Base-by-base conservation (phyloP, 345 rosid species). In the Luvunga scandens region DNA sequence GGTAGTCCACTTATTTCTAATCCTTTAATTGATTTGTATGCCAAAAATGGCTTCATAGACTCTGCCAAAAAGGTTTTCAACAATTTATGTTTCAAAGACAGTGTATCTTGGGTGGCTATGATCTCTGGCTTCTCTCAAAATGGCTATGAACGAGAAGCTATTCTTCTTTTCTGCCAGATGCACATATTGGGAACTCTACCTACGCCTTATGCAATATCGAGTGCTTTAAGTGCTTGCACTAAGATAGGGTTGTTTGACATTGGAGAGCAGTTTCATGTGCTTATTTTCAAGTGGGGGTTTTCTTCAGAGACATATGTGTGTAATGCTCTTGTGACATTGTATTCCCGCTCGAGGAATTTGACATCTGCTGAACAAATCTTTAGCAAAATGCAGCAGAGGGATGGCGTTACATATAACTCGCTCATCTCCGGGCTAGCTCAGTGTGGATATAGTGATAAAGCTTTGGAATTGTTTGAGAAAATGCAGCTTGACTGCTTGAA, bases 391-490 rank as follows among this genome's bases (percentile, higher is more conserved):
- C 80, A 78, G 69, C 65, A 61, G 27, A 86, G 91, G 73, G 98
- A 95, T 81, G 86, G 82, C 36, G 95, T 92, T 81, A 88, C 98
- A 16, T 95, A 90, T 72, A 95, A 95, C 79, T 89, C 98, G 2
- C 87, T 93, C n/a, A 91, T 95, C 84, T 91, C 95, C 9, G 98
- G 95, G 69, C 89, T 95, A 27, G 87, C 89, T 77, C 97, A 93
- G 81, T 81, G 78, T 63, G 89, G 97, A 69, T 85, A 82, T 60
- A 81, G 90, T 38, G 82, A 83, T 72, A 87, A 81, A 80, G 97
- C 97, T 69, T 85, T 95, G 83, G 86, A 82, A 60, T 80, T 95
- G 85, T 93, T 89, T 71, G 84, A 85, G 80, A 81, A 87, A 73
- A 91, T 95, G 98, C 91, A 87, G 86, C 82, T 69, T 83, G 97